phyloP scores from a whole-genome alignment of 345 rosid genomes.

The Firmiana major region DNA sequence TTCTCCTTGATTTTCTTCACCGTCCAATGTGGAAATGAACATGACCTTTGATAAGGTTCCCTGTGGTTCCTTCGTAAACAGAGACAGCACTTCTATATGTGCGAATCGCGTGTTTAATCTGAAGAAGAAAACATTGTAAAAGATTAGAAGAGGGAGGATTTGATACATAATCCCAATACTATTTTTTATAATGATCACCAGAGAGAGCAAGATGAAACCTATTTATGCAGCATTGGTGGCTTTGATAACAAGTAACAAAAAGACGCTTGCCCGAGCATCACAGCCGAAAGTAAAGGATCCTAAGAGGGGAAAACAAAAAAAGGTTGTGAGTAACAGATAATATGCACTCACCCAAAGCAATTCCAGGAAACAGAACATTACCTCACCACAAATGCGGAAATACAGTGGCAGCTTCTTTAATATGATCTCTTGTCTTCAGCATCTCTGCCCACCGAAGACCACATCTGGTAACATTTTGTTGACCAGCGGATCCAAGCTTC shows the following conservation, averaged over 20 bases:
- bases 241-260: constrained; percentile 85
- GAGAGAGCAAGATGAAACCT: constrained; percentile 97
- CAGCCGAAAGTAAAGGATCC: constrained; percentile 94
- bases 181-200: constrained; percentile 85
- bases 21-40: constrained; percentile 92
- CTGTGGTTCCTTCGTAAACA: constrained; percentile 73
- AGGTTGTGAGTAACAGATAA: constrained; percentile 21
- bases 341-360: constrained; percentile 1
- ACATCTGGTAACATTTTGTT: constrained; percentile 81
- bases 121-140: constrained; percentile 21
- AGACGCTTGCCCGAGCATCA: constrained; percentile 99
- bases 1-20: constrained; percentile 44
- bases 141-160: constrained; percentile 25
- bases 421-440: constrained; percentile 78
- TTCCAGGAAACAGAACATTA: constrained; percentile 29
- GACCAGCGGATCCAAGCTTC: constrained; percentile 78
- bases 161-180: background rate
- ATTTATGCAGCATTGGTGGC: constrained; percentile 91
- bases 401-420: constrained; percentile 92
- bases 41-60: constrained; percentile 95
- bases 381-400: constrained; percentile 95
- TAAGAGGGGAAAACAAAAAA: constrained; percentile 22
- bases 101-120: constrained; percentile 96
- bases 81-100: constrained; percentile 81
- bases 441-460: constrained; percentile 99